These are phyloP conservation scores for Yamadazyma dushanensis DNA, from an alignment of 1,139 yeast genomes.

Conservation along the genomic window DNA sequence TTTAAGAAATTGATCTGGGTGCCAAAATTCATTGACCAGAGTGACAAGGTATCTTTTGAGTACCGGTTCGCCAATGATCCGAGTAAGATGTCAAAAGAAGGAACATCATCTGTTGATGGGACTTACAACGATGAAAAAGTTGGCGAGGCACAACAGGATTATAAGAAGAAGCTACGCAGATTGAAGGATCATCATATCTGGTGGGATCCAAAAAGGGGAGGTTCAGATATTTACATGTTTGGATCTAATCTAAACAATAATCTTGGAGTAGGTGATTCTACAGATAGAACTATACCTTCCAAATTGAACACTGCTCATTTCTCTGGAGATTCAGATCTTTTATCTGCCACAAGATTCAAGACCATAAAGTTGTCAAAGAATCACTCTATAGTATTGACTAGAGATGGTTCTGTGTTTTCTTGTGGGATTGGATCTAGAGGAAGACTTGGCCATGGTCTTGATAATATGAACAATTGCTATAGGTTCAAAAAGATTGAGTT, in stretches of 20 bases:
- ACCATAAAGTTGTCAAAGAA: constrained; percentile 59
- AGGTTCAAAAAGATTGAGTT: constrained; percentile 36
- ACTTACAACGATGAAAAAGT: background rate
- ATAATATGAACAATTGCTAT: constrained; percentile 34
- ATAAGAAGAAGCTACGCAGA: constrained; percentile 8
- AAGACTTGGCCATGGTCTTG: constrained; percentile 59
- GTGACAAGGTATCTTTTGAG: constrained; percentile 22
- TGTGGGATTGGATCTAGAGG: constrained; percentile 77
- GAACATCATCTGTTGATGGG: background rate
- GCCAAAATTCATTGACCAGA: constrained; percentile 45
- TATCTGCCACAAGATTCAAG: constrained; percentile 40
- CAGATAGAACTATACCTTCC: constrained; percentile 47
- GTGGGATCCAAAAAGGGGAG: constrained; percentile 48
- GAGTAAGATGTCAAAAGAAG: background rate
- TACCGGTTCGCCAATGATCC: constrained; percentile 20
- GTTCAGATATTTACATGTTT: constrained; percentile 59
- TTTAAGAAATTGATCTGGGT: constrained; percentile 41
- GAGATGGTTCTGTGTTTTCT: constrained; percentile 52
- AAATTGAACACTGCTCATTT: constrained; percentile 26
- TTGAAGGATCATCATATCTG: constrained; percentile 20
- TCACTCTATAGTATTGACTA: constrained; percentile 63
- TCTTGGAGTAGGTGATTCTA: constrained; percentile 69
- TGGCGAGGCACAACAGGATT: background rate
- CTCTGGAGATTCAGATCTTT: constrained; percentile 5
- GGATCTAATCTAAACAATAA: constrained; percentile 70